Evolutionary conservation across 352 stramenopile species (phyloP).

Genomic region (Globisporangium nodosum): DNA sequence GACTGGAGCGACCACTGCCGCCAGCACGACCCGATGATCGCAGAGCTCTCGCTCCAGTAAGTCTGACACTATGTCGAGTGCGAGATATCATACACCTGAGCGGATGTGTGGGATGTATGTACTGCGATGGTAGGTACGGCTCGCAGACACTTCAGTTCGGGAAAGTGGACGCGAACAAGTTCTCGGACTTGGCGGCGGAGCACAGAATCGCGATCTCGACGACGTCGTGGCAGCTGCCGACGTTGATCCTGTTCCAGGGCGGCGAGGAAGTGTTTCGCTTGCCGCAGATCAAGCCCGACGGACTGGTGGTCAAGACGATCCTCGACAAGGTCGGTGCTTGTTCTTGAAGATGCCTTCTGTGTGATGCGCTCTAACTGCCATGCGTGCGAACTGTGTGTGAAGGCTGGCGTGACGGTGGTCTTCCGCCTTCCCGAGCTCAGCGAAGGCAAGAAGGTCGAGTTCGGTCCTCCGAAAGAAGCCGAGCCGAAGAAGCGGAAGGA

Average conservation of each 20-base stretch:
- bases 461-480: constrained; percentile 4
- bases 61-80: not conserved
- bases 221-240: constrained; percentile 64
- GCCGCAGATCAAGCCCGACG: constrained; percentile 45
- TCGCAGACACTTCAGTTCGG: constrained; percentile 55
- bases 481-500: constrained; percentile 1
- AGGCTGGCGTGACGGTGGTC: constrained; percentile 39
- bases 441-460: constrained; percentile 36
- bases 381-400: not conserved
- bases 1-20: constrained; percentile 75
- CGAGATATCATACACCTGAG: not conserved
- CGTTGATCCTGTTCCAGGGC: constrained; percentile 66
- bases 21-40: constrained; percentile 68
- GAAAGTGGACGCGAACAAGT: constrained; percentile 58
- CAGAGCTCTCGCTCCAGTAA: constrained; percentile 58
- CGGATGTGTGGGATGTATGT: no score
- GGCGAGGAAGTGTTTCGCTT: constrained; percentile 52
- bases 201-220: constrained; percentile 59
- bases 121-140: constrained; percentile 23
- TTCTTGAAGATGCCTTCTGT: not conserved
- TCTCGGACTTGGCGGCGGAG: constrained; percentile 49
- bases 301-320: constrained; percentile 51
- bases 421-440: constrained; percentile 55
- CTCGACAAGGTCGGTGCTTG: constrained; percentile 38
- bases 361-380: not conserved